Evolutionary conservation across 2,329 filamentous ascomycete genomes (phyloP).

Genomic region (Claviceps arundinis): DNA sequence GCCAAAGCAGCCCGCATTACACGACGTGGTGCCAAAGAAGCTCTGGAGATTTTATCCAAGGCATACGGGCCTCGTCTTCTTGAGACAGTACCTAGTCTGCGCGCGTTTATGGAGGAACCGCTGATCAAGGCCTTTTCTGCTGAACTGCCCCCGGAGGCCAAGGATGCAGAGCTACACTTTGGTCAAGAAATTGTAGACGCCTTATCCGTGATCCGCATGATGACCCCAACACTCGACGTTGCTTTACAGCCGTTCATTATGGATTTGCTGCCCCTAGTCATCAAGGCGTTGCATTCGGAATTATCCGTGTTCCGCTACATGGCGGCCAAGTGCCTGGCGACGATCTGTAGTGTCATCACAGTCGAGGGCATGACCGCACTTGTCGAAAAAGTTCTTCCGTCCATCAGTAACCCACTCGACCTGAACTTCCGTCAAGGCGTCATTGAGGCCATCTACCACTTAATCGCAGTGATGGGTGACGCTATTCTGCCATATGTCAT

Average conservation of each 20-base stretch:
- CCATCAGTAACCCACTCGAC: constrained; percentile 82
- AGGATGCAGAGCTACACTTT: constrained; percentile 57
- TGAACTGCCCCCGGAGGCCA: constrained; percentile 59
- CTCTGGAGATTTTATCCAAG: constrained; percentile 71
- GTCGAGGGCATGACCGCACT: constrained; percentile 92
- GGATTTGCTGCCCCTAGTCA: constrained; percentile 70
- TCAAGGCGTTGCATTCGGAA: constrained; percentile 74
- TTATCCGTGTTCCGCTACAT: constrained; percentile 92
- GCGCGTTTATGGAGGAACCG: constrained; percentile 67
- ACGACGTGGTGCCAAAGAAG: constrained; percentile 84
- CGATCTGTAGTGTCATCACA: constrained; percentile 90
- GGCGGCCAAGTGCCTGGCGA: constrained; percentile 93
- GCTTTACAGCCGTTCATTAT: constrained; percentile 70
- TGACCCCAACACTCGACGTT: constrained; percentile 77
- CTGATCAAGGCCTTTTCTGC: constrained; percentile 60
- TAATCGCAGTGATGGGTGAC: constrained; percentile 98
- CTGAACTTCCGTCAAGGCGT: constrained; percentile 83
- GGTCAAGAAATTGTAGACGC: constrained; percentile 92
- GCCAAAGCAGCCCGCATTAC: constrained; percentile 82
- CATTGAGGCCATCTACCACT: constrained; percentile 88
- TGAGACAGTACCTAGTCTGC: constrained; percentile 71
- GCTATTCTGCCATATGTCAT: constrained; percentile 93
- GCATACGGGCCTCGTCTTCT: constrained; percentile 70
- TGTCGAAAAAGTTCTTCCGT: constrained; percentile 83
- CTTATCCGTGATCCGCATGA: constrained; percentile 79